phyloP scores from a whole-genome alignment of 2,329 filamentous ascomycete species.

The Alternaria novae-zelandiae region DNA sequence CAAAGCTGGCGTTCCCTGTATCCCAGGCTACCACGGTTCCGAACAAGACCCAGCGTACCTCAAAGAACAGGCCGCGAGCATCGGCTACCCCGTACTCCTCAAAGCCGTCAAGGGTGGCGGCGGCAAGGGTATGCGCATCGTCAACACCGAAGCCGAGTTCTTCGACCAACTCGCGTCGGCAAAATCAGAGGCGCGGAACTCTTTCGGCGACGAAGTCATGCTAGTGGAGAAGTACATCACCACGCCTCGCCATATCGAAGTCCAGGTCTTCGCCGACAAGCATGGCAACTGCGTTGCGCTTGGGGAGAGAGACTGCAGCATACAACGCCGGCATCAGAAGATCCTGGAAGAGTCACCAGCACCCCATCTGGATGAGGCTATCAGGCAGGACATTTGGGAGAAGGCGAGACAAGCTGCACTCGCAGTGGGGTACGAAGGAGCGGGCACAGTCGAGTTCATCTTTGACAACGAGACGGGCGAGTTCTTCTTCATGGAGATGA shows the following conservation, averaged over 20 bases:
- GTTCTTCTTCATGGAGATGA: constrained; percentile 77
- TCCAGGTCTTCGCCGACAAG: constrained; percentile 71
- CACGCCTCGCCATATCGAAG: constrained; percentile 70
- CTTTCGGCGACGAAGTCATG: constrained; percentile 71
- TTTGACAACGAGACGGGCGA: constrained; percentile 71
- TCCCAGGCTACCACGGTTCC: constrained; percentile 90
- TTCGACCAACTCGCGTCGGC: constrained; percentile 66
- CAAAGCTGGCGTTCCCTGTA: constrained; percentile 90
- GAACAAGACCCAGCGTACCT: constrained; percentile 74
- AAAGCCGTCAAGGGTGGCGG: constrained; percentile 70
- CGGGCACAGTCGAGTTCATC: constrained; percentile 72
- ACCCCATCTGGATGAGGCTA: constrained; percentile 64
- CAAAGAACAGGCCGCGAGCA: constrained; percentile 74
- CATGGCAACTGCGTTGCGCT: constrained; percentile 69
- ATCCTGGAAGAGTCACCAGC: constrained; percentile 71
- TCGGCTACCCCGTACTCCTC: constrained; percentile 69
- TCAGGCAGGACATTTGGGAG: constrained; percentile 69
- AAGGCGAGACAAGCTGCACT: constrained; percentile 68
- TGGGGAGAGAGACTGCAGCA: constrained; percentile 70
- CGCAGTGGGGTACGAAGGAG: constrained; percentile 69
- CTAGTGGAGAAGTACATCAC: constrained; percentile 73
- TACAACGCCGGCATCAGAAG: constrained; percentile 70
- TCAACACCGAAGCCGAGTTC: constrained; percentile 64
- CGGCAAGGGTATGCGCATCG: constrained; percentile 74
- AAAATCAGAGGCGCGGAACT: constrained; percentile 68